Evolutionary conservation across 345 rosid species (phyloP).

Genomic region (Sonneratia caseolaris): DNA sequence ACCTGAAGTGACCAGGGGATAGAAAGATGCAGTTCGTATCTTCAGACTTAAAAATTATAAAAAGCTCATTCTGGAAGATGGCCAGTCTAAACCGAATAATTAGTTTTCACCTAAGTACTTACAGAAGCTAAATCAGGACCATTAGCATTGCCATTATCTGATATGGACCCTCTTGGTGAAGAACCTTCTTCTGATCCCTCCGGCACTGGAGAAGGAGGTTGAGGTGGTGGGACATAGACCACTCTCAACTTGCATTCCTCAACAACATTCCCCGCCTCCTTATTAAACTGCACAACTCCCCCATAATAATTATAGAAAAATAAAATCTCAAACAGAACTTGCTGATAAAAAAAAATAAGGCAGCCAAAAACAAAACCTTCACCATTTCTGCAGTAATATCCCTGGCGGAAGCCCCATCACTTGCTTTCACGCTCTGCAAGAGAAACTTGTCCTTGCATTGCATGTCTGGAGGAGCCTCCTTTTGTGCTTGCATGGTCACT

Average conservation of each 20-base stretch:
- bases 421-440: constrained; percentile 56
- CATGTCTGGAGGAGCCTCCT: constrained; percentile 67
- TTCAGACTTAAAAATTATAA: background rate
- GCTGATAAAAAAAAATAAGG: background rate
- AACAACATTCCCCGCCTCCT: constrained; percentile 61
- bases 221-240: constrained; percentile 61
- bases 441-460: constrained; percentile 81
- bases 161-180: constrained; percentile 59
- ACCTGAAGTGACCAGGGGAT: constrained; percentile 29
- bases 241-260: constrained; percentile 76
- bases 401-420: constrained; percentile 38
- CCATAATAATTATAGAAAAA: background rate
- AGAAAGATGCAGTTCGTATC: background rate
- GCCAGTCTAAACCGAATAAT: background rate
- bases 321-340: constrained; percentile 7
- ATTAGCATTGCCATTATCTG: constrained; percentile 44
- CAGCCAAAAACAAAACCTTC: background rate
- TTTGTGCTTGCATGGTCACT: constrained; percentile 84
- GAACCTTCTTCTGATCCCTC: constrained; percentile 79
- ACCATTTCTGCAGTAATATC: constrained; percentile 76
- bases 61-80: background rate
- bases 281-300: constrained; percentile 41
- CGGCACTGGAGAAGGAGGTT: constrained; percentile 66
- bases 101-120: constrained; percentile 15
- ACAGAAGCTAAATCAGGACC: constrained; percentile 43